Base-by-base conservation (phyloP, 257 asterid species). In the Penstemon newberryi region DNA sequence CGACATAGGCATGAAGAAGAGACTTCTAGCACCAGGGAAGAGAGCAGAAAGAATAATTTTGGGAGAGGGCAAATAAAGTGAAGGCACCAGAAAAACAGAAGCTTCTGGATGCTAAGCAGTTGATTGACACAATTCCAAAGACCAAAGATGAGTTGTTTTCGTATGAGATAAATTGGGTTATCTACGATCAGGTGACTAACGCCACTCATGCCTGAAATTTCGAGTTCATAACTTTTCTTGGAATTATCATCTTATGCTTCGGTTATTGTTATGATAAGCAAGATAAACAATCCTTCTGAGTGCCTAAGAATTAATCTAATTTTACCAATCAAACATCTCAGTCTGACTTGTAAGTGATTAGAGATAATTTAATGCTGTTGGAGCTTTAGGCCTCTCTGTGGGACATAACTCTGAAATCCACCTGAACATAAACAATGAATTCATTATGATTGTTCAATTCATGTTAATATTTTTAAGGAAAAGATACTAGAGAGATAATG, bases 121-220 rank as follows among this genome's bases (percentile, higher is more conserved):
- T 94, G 90, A 94, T 94, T 66, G 99, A 94, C 76, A 87, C 85
- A 69, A 94, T 94, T 66, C 99, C 99, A 36, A 94, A 87, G 91
- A 91, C 98, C 77, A 94, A 94, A 77, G 96, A 94, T 46, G 96
- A 94, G 80, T 75, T 94, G 76, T 94, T 94, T 63, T 84, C 99
- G 3, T 94, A 86, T 55, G 90, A 81, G 83, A 91, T 94, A 70
- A 89, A 94, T 71, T 94, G 99, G 99, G 74, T 49, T 3, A 78
- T 85, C 47, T 94, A 86, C 57, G 96, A 94, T 75, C 87, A 86
- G 97, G 99, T 94, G 74, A 86, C 75, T 51, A 59, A 74, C 40
- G 11, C 47, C 67, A 19, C 66, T 61, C 78, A 25, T 56, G 56
- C 66, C 70, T 65, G 15, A 47, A 54, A 8, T 69, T 65, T 50